Evolutionary conservation across 345 rosid species (phyloP), one percentile per base, ranked within the genome.

Genomic region (Heritiera fomes): DNA sequence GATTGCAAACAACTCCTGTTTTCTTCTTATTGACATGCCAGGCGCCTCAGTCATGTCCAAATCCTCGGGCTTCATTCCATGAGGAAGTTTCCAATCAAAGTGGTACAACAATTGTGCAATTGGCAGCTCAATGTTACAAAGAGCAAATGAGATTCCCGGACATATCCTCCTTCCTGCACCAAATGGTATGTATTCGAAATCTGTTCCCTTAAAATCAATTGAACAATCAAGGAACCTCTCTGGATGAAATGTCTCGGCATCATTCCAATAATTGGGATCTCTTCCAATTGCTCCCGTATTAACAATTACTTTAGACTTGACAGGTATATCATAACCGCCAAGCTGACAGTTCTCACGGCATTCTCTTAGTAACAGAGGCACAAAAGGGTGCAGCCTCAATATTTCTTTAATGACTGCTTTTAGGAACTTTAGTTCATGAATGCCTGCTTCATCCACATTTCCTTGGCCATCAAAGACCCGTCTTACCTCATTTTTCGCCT

Each of bases 141-240:
- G 59, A 30, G 78, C 53, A 59, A 62, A 75, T 15, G 78, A 62
- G 46, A 75, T 75, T 13, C 78, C 78, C 0, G 68, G 78, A 30
- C 78, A 75, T 23, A 62, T 75, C 56, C 78, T 75, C 62, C 73
- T 77, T 7, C 74, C 80, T 1, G 64, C 80, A n/a, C 80, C 75
- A 30, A 77, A 77, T 7, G 73, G 80, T 11, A 65, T 40, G 73
- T 69, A 56, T 49, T 7, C 17, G 58, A 78, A 68, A 78, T 68
- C 68, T 28, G 58, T 58, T 46, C 80, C 80, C 18, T 15, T 58
- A 13, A 43, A 69, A 56, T 68, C 68, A 15, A 78, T 72, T 15
- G 45, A 38, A 56, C 64, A 56, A 9, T 55, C 49, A 53, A 34
- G 8, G 20, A 73, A 73, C 49, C 80, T 77, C 41, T 77, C 80